A percentile compares a stretch with the other conserved stretches of the same genome.
These are phyloP conservation scores for Bocquillonia castaneifolia DNA, from an alignment of 441 rosid genomes.

Conservation along the genomic window DNA sequence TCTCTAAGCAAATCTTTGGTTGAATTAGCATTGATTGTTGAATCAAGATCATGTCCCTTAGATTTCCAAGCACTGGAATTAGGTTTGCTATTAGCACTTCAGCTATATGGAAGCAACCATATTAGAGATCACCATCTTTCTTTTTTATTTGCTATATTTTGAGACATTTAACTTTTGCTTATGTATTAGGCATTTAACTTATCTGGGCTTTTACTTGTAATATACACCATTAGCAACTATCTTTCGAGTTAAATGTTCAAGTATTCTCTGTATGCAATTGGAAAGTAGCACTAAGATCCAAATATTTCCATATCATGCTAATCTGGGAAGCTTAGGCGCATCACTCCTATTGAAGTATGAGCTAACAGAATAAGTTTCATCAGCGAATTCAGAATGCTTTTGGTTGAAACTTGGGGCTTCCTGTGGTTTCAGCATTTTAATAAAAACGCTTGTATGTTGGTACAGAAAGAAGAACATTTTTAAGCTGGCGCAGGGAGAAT, in stretches of 20 bases:
- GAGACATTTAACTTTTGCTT: neutral
- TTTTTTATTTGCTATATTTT: neutral
- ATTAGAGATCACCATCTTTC: neutral
- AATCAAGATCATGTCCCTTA: neutral
- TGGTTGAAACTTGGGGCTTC: neutral
- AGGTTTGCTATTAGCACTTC: too few relatives aligned
- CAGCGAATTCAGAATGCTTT: neutral
- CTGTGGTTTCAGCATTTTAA: neutral
- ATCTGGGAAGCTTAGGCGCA: neutral
- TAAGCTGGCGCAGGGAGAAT: slow-evolving; percentile 97
- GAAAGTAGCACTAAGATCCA: neutral
- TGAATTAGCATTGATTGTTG: slow-evolving; percentile 2
- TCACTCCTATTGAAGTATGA: neutral
- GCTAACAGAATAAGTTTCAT: neutral
- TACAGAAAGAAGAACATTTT: slow-evolving; percentile 97
- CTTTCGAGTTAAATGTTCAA: neutral
- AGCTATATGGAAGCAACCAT: neutral
- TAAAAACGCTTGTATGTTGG: slow-evolving; percentile 19
- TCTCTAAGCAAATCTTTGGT: slow-evolving; percentile 11
- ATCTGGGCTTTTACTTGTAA: neutral
- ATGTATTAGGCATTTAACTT: neutral
- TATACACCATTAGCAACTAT: neutral
- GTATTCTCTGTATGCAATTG: neutral
- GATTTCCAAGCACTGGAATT: too few relatives aligned
- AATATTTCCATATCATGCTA: neutral